Evolutionary conservation across 257 asterid genomes (phyloP), one percentile per base, ranked within the genome.

Genomic region (Ehretia macrophylla): DNA sequence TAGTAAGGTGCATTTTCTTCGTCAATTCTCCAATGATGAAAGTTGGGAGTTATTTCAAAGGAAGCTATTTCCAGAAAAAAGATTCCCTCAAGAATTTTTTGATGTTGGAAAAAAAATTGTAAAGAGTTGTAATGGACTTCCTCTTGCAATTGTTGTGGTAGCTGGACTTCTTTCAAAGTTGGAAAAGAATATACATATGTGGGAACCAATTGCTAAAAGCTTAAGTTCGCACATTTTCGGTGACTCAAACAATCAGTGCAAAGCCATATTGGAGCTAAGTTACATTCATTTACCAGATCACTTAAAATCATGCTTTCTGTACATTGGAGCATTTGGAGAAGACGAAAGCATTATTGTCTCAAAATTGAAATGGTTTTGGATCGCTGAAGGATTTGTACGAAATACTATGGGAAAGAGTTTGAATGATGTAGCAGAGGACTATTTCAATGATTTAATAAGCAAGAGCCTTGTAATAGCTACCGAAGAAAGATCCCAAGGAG

Each of bases 21-120:
- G 4, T 8, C 0, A 0, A 1, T 17, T 59, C 11, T 0, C 48
- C 8, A 10, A 14, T 20, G 54, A 0, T 14, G 54, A 44, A 5
- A 44, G 54, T 45, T 59, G 64, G 64, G 14, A 0, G 20, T 59
- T 59, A 45, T 51, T 59, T 0, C 8, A 21, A 46, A 45, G 1
- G 10, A 45, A 59, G 50, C 39, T 45, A 16, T 12, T 46, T 59
- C 14, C 39, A 11, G 22, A 59, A 21, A 21, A 0, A 44, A 0
- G 0, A 3, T 58, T 18, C 1, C 13, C 63, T 35, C 14, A 0
- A 14, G 16, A 13, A 11, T 5, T 45, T 23, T 1, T 19, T 12
- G 8, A 21, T 8, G 11, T 59, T 59, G 64, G 54, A 27, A 17
- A 0, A 4, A 11, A 42, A 12, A 59, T 59, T 9, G 23, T 4